Base-by-base conservation (phyloP, 1,284 basidiomycete species). In the Cutaneotrichosporon sp. region DNA sequence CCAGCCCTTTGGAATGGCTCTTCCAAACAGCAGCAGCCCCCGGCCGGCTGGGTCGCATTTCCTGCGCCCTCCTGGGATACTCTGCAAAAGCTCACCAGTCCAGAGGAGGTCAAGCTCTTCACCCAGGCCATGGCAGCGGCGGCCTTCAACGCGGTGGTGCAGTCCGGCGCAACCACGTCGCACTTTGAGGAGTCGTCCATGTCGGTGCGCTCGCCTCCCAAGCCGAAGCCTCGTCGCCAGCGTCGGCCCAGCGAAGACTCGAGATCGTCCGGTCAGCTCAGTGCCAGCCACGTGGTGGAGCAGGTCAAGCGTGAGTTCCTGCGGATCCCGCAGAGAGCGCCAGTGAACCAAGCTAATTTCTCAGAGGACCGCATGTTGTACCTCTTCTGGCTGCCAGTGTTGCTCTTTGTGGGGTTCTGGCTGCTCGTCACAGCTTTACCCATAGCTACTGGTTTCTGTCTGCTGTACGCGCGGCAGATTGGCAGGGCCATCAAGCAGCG, bases 371-470 rank as follows among this genome's bases (percentile, higher is more conserved):
- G 84, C 43, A 96, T 97, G 92, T 81, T 97, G 44, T 75, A 92
- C 46, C 76, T 89, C 52, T 96, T 97, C 80, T 97, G 92, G 92
- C 80, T 96, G 61, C 92, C 92, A 3, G 88, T 93, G 60, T 78
- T 96, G 27, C 63, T 70, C 11, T 73, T 73, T 46, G 67, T 73
- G 12, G 70, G 70, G 16, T 73, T 73, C 47, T 73, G 71, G 71
- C 54, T 71, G n/a, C 46, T 69, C 5, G 67, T 73, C 44, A 65
- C 70, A 7, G 70, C 70, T 14, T 54, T 73, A 24, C 71, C 71
- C 3, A 68, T 73, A 43, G 65, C 64, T 35, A 71, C 71, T 5
- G 69, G 68, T 3, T 70, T 71, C 50, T 61, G 65, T 31, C 55
- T 73, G 12, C 63, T 73, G 9, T 73, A 73, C 50, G 67, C 65